These are phyloP conservation scores for Boechera retrofracta DNA, from an alignment of 345 rosid genomes.

Conservation along the genomic window DNA sequence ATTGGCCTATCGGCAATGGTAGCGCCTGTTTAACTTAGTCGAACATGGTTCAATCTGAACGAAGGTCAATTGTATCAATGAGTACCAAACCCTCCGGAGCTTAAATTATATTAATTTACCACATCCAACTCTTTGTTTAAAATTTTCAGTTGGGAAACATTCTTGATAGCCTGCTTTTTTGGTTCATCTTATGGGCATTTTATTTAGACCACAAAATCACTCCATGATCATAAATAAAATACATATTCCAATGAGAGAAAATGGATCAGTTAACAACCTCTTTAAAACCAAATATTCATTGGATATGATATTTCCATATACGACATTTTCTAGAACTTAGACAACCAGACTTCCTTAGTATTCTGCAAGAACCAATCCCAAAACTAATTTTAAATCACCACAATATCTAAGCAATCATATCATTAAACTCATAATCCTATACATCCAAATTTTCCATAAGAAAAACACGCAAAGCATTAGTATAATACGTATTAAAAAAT, in stretches of 20 bases:
- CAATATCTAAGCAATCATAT: neutral
- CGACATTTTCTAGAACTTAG: neutral
- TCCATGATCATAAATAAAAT: neutral
- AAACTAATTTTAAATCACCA: neutral
- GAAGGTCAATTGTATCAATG: neutral
- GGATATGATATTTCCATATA: neutral
- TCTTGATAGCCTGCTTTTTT: neutral
- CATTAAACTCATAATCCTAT: neutral
- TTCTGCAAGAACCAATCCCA: neutral
- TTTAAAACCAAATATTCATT: neutral
- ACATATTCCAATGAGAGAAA: neutral
- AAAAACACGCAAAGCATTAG: neutral
- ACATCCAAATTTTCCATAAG: neutral
- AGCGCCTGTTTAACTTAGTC: neutral
- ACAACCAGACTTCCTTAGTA: neutral
- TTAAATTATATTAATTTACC: neutral
- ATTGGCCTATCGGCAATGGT: neutral
- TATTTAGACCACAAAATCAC: neutral
- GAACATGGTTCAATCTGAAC: neutral
- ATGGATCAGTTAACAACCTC: neutral
- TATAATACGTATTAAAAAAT: too few relatives aligned
- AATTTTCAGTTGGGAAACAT: neutral
- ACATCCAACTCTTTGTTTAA: neutral
- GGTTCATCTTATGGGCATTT: neutral
- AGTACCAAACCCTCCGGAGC: neutral